phyloP scores from a whole-genome alignment of 768 basidiomycete genomes.

The Tephrocybe sp. region DNA sequence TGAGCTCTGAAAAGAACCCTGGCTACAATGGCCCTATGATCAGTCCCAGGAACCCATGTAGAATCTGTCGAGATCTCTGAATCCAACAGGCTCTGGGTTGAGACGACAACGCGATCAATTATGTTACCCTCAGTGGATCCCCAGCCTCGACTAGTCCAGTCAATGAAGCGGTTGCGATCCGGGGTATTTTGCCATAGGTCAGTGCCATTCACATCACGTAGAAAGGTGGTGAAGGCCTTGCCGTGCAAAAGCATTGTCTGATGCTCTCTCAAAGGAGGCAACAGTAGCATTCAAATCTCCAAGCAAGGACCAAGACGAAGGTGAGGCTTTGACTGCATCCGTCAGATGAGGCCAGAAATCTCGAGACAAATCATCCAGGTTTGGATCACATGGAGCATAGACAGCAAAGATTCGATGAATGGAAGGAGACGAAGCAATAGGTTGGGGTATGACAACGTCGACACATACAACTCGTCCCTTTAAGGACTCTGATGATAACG shows the following conservation, averaged over 20 bases:
- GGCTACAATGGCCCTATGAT: neutral
- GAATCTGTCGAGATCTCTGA: conserved; percentile 3
- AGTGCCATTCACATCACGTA: conserved; percentile 2
- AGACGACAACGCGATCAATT: conserved; percentile 19
- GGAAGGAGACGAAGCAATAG: neutral
- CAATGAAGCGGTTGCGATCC: conserved; percentile 7
- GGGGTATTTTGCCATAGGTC: conserved; percentile 16
- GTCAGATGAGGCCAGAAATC: conserved; percentile 10
- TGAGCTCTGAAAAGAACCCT: neutral
- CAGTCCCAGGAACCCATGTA: conserved; percentile 4
- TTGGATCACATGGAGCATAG: conserved; percentile 17
- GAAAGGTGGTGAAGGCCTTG: conserved; percentile 5
- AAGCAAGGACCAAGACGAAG: neutral
- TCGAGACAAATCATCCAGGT: neutral
- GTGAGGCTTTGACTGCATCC: neutral
- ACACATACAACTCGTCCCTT: conserved; percentile 7
- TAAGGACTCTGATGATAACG: neutral
- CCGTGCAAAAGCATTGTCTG: conserved; percentile 1
- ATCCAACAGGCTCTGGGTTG: conserved; percentile 4
- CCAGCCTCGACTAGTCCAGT: conserved; percentile 17
- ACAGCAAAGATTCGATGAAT: conserved; percentile 13
- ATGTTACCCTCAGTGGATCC: conserved; percentile 13
- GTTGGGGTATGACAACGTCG: conserved; percentile 12
- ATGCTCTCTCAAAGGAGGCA: neutral
- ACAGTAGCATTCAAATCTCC: neutral